Evolutionary conservation across 345 rosid genomes (phyloP).

Genomic region (Nasturtium officinale): DNA sequence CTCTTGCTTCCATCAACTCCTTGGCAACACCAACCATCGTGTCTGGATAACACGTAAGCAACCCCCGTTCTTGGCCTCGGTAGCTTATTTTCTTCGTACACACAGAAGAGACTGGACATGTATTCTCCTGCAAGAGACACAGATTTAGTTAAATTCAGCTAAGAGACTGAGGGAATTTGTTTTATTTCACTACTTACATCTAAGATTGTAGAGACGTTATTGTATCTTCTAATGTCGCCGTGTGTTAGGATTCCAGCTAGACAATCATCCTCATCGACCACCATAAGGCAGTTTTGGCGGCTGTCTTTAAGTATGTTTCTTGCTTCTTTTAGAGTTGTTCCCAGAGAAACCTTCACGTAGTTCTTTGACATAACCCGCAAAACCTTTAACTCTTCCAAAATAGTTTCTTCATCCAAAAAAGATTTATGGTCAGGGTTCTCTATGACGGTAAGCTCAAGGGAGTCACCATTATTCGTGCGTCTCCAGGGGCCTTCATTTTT

Average conservation of each 20-base stretch:
- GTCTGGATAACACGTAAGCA: slow-evolving; percentile 83
- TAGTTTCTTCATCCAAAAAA: slow-evolving; percentile 60
- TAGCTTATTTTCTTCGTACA: slow-evolving; percentile 78
- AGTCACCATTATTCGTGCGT: slow-evolving; percentile 48
- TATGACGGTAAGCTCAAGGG: slow-evolving; percentile 63
- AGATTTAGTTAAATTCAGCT: background rate
- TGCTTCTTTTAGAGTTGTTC: slow-evolving; percentile 72
- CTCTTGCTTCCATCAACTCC: slow-evolving; percentile 96
- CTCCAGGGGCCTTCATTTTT: slow-evolving; percentile 52
- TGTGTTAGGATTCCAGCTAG: slow-evolving; percentile 82
- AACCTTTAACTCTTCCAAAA: slow-evolving; percentile 81
- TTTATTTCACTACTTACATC: slow-evolving; percentile 61
- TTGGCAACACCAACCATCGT: slow-evolving; percentile 73
- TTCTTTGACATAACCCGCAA: slow-evolving; percentile 80
- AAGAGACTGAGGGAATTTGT: background rate
- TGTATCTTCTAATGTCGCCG: slow-evolving; percentile 70
- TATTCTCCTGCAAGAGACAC: slow-evolving; percentile 55
- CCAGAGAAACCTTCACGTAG: slow-evolving; percentile 60
- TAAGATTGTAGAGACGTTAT: slow-evolving; percentile 49
- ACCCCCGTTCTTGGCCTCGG: slow-evolving; percentile 78
- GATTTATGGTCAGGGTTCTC: slow-evolving; percentile 57
- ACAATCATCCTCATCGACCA: slow-evolving; percentile 72
- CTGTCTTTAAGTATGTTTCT: slow-evolving; percentile 65
- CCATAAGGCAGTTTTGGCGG: slow-evolving; percentile 70
- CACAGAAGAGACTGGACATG: slow-evolving; percentile 69